Percentiles rank a stretch among this genome's conserved stretches.
phyloP scores from a whole-genome alignment of 495 filamentous ascomycete species.

The Talaromyces liani region DNA sequence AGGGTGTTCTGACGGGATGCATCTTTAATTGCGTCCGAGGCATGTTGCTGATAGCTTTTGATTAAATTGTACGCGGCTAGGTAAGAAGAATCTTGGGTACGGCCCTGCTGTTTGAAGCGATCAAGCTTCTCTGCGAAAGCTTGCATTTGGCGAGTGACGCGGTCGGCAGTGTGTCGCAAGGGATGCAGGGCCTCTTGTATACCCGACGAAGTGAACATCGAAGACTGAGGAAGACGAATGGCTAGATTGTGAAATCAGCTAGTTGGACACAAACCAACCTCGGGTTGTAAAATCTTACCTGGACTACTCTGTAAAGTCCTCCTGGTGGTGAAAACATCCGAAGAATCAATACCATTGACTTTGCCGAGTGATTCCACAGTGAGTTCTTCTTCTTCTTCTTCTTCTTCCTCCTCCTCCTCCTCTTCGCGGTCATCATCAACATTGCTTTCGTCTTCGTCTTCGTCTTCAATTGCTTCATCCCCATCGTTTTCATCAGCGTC shows the following conservation, averaged over 20 bases:
- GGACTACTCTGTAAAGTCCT: conserved; percentile 14
- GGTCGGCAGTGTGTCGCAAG: conserved; percentile 50
- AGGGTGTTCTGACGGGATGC: conserved; percentile 29
- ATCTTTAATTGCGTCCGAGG: conserved; percentile 33
- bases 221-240: conserved; percentile 19
- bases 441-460: conserved; percentile 7
- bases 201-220: conserved; percentile 41
- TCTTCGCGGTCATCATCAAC: conserved; percentile 20
- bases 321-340: conserved; percentile 13
- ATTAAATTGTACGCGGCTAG: conserved; percentile 38
- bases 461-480: conserved; percentile 17
- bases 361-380: conserved; percentile 7
- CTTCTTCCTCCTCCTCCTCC: conserved; percentile 12
- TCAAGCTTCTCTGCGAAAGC: conserved; percentile 61
- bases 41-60: conserved; percentile 34
- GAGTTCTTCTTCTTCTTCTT: conserved; percentile 22
- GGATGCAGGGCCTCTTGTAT: conserved; percentile 46
- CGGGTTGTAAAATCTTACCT: conserved; percentile 12
- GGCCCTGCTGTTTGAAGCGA: conserved; percentile 39
- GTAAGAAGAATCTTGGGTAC: conserved; percentile 10
- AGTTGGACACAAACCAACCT: neutral
- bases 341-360: conserved; percentile 18
- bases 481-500: conserved; percentile 14
- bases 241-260: conserved; percentile 17
- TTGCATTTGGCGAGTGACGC: conserved; percentile 56